Evolutionary conservation across 345 rosid species (phyloP), one percentile per base, ranked within the genome.

Genomic region (Eucalyptus fibrosa): DNA sequence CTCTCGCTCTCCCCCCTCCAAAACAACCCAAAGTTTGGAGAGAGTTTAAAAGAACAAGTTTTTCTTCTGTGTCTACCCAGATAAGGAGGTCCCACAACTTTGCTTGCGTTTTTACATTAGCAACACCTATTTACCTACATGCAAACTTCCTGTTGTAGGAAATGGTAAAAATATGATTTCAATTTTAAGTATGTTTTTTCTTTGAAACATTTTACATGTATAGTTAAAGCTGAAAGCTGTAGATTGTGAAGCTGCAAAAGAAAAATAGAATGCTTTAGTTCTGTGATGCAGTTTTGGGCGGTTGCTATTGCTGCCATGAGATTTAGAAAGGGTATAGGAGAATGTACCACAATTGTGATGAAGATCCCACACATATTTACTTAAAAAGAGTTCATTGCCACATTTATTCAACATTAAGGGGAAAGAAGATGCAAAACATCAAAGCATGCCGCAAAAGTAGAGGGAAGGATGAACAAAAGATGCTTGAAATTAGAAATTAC

Each of bases 1-100:
- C 32, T 0, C 17, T 12, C 69, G 1, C 32, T 0, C 8, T 0
- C 24, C 0, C 24, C 24, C 23, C 53, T 3, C 56, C 23, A 18
- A 65, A 65, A 65, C 72, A 34, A 69, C 44, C 44, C 44, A 34
- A 69, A 69, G 7, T 69, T 34, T 72, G 28, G 45, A 37, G 83
- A 72, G 83, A 72, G 28, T 72, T 72, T 72, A 34, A 19, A 37
- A 37, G 83, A 72, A 37, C 47, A 72, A 37, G 83, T 72, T 37
- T 34, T 72, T 72, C 45, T 21, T 72, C 28, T 72, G 83, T 19
- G 26, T 77, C 42, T 77, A 77, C 28, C 83, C 83, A 37, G 47
- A 37, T 77, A 77, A 77, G 83, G 83, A 37, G 28, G 83, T 77
- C 83, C 83, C 42, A 11, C 83, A 72, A 72, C 83, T 72, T 37